Base-by-base conservation (phyloP, 257 asterid species). In the Fraxinus cuspidata region DNA sequence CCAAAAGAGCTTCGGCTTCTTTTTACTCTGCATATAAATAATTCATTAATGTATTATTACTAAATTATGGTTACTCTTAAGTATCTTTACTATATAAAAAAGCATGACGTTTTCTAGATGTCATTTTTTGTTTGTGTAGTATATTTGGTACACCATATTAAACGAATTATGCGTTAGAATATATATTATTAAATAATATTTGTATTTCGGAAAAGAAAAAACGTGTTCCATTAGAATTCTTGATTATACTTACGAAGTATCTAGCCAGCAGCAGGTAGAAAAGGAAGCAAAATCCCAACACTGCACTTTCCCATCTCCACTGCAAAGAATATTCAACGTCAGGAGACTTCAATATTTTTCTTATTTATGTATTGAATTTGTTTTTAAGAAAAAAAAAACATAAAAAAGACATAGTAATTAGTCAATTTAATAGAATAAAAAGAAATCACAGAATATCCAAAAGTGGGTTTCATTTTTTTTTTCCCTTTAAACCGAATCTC, bases 231-330 rank as follows among this genome's bases (percentile, higher is more conserved):
- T 44, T 44, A 44, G 53, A 44, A 44, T 13, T 44, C 18, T 10
- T 12, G 19, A 44, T 44, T 15, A 2, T 15, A 88, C 99, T 93
- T 87, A 96, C 99, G 32, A 93, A 86, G 84, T 72, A 88, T 90
- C 91, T 86, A 29, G 97, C 90, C 3, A 86, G 79, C 18, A 92
- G 85, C 70, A 96, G 91, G 96, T 88, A 96, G 89, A 92, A 92
- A 42, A 96, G 94, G 90, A 96, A 96, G 53, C 87, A 86, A 80
- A 77, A 80, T 79, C 99, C 99, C 85, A 96, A 70, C 70, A 96
- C 84, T 9, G 96, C 98, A 83, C 98, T 96, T 79, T 96, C 93
- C 99, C 99, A 96, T 89, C 93, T 87, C 99, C 99, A 96, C 99
- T 96, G 97, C 89, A 86, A 82, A 11, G 34, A 63, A 63, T 63